Evolutionary conservation across 768 basidiomycete species (phyloP).

Genomic region (Suillus paluster): DNA sequence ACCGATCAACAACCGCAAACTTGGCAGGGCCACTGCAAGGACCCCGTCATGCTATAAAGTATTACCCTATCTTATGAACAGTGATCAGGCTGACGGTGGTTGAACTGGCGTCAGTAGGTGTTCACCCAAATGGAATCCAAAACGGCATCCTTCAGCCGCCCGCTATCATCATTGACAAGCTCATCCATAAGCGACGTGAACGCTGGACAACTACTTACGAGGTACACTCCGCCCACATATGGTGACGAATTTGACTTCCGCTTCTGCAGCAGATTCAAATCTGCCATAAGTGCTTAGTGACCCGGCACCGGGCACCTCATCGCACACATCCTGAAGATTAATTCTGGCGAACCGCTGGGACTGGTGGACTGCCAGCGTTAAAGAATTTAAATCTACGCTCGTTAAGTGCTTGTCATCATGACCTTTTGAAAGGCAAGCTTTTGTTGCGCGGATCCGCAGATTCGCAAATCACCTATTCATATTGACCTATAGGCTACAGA

Average conservation of each 20-base stretch:
- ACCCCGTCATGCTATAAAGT: too few relatives aligned
- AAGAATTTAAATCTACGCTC: too few relatives aligned
- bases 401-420: too few relatives aligned
- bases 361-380: not conserved
- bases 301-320: not conserved
- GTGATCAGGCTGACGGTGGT: too few relatives aligned
- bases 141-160: too few relatives aligned
- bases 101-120: too few relatives aligned
- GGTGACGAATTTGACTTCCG: not conserved
- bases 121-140: too few relatives aligned
- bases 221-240: not conserved
- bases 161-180: too few relatives aligned
- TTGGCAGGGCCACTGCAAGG: not conserved
- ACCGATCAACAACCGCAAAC: constrained; percentile 2
- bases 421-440: not conserved
- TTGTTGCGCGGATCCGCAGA: not conserved
- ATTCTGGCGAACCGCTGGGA: not conserved
- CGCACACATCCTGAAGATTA: too few relatives aligned
- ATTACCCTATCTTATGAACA: not conserved
- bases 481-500: too few relatives aligned
- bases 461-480: not conserved
- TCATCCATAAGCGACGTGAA: too few relatives aligned
- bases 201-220: not conserved
- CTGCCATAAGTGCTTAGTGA: not conserved
- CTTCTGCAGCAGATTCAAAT: not conserved